Evolutionary conservation across 2,329 filamentous ascomycete species (phyloP).

Genomic region (Nothophaeocryptopus gaeumannii): DNA sequence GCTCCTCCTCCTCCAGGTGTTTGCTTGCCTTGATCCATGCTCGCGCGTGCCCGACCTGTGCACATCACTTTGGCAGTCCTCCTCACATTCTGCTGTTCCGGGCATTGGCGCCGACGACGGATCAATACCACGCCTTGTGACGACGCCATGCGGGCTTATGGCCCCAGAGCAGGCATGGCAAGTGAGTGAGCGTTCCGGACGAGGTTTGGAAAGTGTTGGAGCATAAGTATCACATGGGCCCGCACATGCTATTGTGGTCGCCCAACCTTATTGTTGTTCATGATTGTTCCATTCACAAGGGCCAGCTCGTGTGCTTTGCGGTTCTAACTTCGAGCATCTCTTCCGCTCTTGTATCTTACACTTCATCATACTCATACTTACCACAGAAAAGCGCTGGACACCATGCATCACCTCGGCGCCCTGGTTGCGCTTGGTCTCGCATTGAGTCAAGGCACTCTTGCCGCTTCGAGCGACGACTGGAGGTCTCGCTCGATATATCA

Average conservation of each 20-base stretch:
- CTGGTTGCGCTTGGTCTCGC: slow-evolving; percentile 23
- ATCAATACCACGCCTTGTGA: slow-evolving; percentile 21
- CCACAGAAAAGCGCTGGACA: slow-evolving; percentile 5
- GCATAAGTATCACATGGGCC: slow-evolving; percentile 11
- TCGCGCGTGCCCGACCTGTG: slow-evolving; percentile 13
- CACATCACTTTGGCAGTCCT: slow-evolving; percentile 14
- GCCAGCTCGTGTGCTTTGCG: no score
- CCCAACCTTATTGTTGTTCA: no score
- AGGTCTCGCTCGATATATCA: slow-evolving; percentile 42
- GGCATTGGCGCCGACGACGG: slow-evolving; percentile 19
- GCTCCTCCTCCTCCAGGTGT: slow-evolving; percentile 6
- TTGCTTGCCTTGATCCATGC: slow-evolving; percentile 14
- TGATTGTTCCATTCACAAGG: no score
- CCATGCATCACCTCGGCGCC: slow-evolving; percentile 17
- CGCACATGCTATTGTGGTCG: no score
- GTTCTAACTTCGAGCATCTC: slow-evolving; percentile 1
- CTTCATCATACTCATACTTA: slow-evolving; percentile 1
- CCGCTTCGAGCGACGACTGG: slow-evolving; percentile 36
- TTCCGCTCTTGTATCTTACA: not conserved
- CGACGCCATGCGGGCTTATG: slow-evolving; percentile 21
- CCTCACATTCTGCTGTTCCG: slow-evolving; percentile 12
- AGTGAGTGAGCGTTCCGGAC: not conserved
- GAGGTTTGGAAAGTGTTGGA: slow-evolving; percentile 3
- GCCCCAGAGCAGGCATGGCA: slow-evolving; percentile 5
- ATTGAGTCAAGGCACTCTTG: slow-evolving; percentile 19